Base-by-base conservation (phyloP, 2,329 filamentous ascomycete species). In the Fusarium sp. region DNA sequence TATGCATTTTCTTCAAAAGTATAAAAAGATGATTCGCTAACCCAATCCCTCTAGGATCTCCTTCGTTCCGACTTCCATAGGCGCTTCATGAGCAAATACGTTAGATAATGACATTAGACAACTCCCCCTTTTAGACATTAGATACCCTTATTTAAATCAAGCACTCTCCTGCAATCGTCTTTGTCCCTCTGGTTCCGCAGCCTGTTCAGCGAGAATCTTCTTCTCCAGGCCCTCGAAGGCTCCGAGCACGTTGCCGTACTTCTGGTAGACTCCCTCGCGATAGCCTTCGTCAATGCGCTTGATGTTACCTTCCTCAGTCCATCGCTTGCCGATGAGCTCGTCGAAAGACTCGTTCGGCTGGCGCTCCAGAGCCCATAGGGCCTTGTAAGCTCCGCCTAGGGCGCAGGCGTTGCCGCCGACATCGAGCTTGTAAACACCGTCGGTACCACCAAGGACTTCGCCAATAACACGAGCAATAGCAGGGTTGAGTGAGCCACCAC, bases 31-130 rank as follows among this genome's bases (percentile, higher is more conserved):
- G 14, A 22, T 48, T 45, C 34, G 63, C 69, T 74, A 66, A 81
- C 66, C 26, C 58, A 24, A 20, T 20, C 46, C 22, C 42, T 28
- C n/a, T 66, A 93, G 90, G 92, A 98, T 81, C 85, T 97, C 76
- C 83, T 98, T 68, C 90, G 95, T 66, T 98, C 94, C 31, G 96
- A 99, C 81, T 99, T 99, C 80, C 96, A 99, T 84, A 96, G 95
- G 82, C 91, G 94, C 68, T 99, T 99, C 80, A 99, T 99, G 96
- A 85, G 81, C 80, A 89, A 89, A 76, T 90, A 89, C 70, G 87
- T 90, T 67, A 81, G 87, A 78, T 89, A 81, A 68, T 63, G 62
- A 56, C 49, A 63, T 42, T 51, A 60, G 54, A 50, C 42, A 58
- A 65, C 53, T 40, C 46, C 54, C 48, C 40, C 60, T 57, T 62